Percentiles rank a stretch among this genome's conserved stretches.
Evolutionary conservation across 2,329 filamentous ascomycete genomes (phyloP).

Genomic region (Apiospora rasikravindrae): DNA sequence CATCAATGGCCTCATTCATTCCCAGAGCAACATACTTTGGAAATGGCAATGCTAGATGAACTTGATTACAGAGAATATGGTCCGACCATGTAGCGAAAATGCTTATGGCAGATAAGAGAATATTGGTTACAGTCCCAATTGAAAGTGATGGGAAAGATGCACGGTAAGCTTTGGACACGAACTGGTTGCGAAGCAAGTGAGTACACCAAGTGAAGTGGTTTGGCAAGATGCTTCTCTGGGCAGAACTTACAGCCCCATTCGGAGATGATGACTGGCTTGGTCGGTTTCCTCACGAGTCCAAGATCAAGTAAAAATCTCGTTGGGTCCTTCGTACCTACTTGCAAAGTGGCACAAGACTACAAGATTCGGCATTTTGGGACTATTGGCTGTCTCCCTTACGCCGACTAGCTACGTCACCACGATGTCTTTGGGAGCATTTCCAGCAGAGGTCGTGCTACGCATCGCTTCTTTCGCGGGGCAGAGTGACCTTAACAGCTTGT

Average conservation of each 20-base stretch:
- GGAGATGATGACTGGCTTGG: neutral
- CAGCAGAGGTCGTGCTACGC: neutral
- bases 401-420: neutral
- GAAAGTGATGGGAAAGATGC: neutral
- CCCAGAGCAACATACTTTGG: neutral
- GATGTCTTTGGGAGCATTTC: neutral
- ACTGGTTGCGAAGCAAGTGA: neutral
- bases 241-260: neutral
- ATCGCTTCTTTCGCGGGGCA: neutral
- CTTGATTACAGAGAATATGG: neutral
- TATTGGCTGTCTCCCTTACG: neutral
- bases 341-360: neutral
- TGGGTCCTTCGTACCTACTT: neutral
- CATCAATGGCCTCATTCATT: neutral
- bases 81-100: neutral
- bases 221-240: neutral
- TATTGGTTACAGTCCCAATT: neutral
- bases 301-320: neutral
- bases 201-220: neutral
- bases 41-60: neutral
- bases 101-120: neutral
- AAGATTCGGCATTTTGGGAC: neutral
- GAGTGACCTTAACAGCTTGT: neutral
- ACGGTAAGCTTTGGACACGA: neutral
- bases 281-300: neutral